phyloP scores from a whole-genome alignment of 495 filamentous ascomycete genomes.

The Lichenothelia convexa region DNA sequence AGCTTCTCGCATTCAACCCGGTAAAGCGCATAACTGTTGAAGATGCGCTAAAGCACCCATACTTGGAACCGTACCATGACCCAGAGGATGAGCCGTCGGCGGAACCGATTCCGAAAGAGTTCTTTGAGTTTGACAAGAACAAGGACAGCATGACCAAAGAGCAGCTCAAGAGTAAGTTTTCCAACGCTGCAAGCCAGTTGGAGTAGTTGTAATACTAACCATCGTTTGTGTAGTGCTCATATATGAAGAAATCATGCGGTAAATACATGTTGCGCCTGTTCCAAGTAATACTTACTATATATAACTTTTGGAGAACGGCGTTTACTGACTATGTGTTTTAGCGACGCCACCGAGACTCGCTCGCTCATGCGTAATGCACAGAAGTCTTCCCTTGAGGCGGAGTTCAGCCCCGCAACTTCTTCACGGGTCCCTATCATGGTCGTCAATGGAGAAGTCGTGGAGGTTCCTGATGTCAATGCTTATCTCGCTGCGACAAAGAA shows the following conservation, averaged over 20 bases:
- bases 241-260: constrained; percentile 98
- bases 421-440: no score
- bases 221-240: constrained; percentile 46
- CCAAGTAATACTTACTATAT: no score
- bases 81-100: constrained; percentile 97
- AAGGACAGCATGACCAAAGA: constrained; percentile 98
- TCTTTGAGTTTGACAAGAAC: constrained; percentile 99
- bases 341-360: no score
- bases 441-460: no score
- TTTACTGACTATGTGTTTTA: no score
- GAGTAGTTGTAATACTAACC: not conserved
- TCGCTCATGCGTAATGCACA: no score
- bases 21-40: constrained; percentile 97
- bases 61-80: constrained; percentile 97
- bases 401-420: no score
- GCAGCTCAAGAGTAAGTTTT: constrained; percentile 66
- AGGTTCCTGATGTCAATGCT: no score
- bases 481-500: no score
- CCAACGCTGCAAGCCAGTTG: not conserved
- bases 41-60: constrained; percentile 91
- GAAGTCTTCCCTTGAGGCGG: no score
- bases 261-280: constrained; percentile 14
- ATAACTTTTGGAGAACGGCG: no score
- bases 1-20: constrained; percentile 92
- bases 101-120: constrained; percentile 88